phyloP scores from a whole-genome alignment of 495 filamentous ascomycete genomes.

The Penicillium alfredii region DNA sequence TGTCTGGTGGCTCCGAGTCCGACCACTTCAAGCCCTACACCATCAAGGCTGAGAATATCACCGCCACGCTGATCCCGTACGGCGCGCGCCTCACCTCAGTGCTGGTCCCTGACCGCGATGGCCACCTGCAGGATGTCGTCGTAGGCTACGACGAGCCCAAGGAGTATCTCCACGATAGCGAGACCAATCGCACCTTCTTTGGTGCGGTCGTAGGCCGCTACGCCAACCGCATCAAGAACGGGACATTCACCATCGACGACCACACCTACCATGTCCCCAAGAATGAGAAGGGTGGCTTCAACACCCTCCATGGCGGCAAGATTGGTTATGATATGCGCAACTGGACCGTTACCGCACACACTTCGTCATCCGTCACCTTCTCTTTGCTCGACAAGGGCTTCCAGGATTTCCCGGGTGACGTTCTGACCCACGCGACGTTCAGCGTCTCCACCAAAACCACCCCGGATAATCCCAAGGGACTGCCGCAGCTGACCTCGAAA shows the following conservation, averaged over 20 bases:
- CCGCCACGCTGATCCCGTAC: slow-evolving; percentile 69
- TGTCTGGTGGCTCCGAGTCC: slow-evolving; percentile 2
- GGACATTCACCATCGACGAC: slow-evolving; percentile 67
- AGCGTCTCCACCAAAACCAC: slow-evolving; percentile 42
- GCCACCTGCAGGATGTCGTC: slow-evolving; percentile 59
- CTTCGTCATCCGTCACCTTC: slow-evolving; percentile 68
- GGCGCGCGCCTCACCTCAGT: slow-evolving; percentile 73
- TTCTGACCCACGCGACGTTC: slow-evolving; percentile 73
- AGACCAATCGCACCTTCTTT: slow-evolving; percentile 66
- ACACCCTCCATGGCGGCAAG: slow-evolving; percentile 78
- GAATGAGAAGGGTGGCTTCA: slow-evolving; percentile 64
- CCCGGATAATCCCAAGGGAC: slow-evolving; percentile 34
- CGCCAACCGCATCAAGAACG: slow-evolving; percentile 84
- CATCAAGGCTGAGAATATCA: slow-evolving; percentile 65
- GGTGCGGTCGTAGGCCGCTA: slow-evolving; percentile 75
- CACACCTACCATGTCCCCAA: slow-evolving; percentile 55
- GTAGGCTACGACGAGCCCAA: slow-evolving; percentile 74
- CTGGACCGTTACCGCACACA: slow-evolving; percentile 68
- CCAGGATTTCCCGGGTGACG: slow-evolving; percentile 74
- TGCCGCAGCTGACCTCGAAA: slow-evolving; percentile 42
- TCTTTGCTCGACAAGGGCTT: slow-evolving; percentile 66
- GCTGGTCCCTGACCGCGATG: slow-evolving; percentile 64
- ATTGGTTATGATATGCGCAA: slow-evolving; percentile 79
- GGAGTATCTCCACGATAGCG: slow-evolving; percentile 59
- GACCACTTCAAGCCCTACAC: slow-evolving; percentile 58